Evolutionary conservation across 192 early-diverging fungal species (phyloP), one percentile per base, ranked within the genome.

Genomic region (Backusella australiensis): DNA sequence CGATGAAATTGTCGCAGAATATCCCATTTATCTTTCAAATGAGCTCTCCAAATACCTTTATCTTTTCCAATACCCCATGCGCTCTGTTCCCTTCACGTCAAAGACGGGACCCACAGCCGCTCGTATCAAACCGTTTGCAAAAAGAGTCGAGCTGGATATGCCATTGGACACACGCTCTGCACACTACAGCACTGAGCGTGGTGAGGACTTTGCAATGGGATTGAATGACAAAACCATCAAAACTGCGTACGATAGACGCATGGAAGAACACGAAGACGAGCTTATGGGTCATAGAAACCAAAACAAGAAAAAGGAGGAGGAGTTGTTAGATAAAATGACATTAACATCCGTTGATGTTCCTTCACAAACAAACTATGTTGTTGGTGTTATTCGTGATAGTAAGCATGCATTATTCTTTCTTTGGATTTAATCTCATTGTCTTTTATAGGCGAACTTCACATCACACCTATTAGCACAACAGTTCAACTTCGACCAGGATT

Each of bases 401-500:
- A 84, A 78, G 73, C 46, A 69, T 34, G 8, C 14, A 49, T 29
- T 70, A 3, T 39, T 32, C 32, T 32, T 32, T 32, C 9, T 12
- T 39, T 17, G 42, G 42, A 17, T 17, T 5, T 44, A 3, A 44
- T 44, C 42, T 44, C 11, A 9, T 26, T 44, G 12, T 2, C 15
- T 17, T 17, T 6, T 46, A 35, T 21, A 93, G 94, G 88, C 35
- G 94, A 92, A 71, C 84, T 99, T 73, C 97, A 99, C 77, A 72
- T 99, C 71, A 95, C 95, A 6, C 92, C 93, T 2, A 80, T 99
- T 38, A 73, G 81, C 11, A 85, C 91, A 38, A 78, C 90, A 4
- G 85, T 96, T 12, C 96, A 98, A 81, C 81, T 99, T 74, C 91
- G 94, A 1, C 96, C 97, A 11, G 93, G 90, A 26, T 89, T 99